Evolutionary conservation across 345 rosid species (phyloP).

Genomic region (Atalantia buxifolia): DNA sequence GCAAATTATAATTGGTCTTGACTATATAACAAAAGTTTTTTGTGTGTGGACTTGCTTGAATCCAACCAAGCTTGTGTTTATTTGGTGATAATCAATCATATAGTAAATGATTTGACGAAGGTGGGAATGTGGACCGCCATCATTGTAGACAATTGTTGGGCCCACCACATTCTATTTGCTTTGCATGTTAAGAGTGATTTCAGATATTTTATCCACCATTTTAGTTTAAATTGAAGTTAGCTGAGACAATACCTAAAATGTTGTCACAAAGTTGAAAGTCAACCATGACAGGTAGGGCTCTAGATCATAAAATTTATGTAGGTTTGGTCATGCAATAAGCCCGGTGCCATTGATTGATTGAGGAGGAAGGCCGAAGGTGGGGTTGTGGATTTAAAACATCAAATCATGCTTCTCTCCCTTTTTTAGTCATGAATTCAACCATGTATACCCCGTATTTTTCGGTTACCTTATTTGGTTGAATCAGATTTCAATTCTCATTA

Average conservation of each 20-base stretch:
- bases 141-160: neutral
- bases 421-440: too few relatives aligned
- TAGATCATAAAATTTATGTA: too few relatives aligned
- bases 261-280: neutral
- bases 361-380: too few relatives aligned
- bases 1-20: constrained; percentile 21
- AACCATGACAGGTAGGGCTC: neutral
- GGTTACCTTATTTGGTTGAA: too few relatives aligned
- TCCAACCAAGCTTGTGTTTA: neutral
- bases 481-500: too few relatives aligned
- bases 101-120: neutral
- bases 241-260: neutral
- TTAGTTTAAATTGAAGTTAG: neutral
- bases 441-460: too few relatives aligned
- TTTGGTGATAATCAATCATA: neutral
- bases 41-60: constrained; percentile 14
- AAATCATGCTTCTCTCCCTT: too few relatives aligned
- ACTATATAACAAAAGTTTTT: neutral
- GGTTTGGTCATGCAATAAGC: neutral
- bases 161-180: neutral
- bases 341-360: too few relatives aligned
- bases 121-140: constrained; percentile 11
- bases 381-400: too few relatives aligned
- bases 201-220: neutral
- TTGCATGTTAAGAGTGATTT: too few relatives aligned